Conservation (phyloP, 768 basidiomycete species). For the Epithele typhae region DNA sequence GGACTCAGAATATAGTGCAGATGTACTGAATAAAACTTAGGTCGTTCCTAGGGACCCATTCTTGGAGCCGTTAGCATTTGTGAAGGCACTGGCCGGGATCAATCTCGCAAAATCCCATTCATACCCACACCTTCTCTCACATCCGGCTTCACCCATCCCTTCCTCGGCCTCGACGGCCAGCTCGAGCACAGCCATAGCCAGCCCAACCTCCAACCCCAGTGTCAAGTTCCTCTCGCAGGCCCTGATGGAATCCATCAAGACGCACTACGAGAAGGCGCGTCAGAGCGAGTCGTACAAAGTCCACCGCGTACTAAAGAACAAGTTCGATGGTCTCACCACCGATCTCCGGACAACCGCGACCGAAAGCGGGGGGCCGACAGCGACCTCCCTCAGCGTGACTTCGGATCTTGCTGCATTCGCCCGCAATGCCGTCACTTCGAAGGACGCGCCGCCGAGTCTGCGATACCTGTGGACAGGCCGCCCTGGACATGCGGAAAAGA, state of each 20-base stretch:
- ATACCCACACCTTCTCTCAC: conserved; percentile 3
- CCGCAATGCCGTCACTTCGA: conserved; percentile 33
- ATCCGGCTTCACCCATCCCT: too few species aligned
- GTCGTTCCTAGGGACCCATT: conserved; percentile 75
- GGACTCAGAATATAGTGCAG: too few species aligned
- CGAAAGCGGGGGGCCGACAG: conserved; percentile 17
- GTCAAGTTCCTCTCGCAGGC: conserved; percentile 37
- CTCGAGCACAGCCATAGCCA: too few species aligned
- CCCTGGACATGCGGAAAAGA: conserved; percentile 24
- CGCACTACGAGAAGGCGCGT: conserved; percentile 43
- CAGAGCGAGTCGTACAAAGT: conserved; percentile 55
- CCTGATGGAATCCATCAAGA: conserved; percentile 42
- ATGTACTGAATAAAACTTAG: too few species aligned
- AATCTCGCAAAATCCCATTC: conserved; percentile 18
- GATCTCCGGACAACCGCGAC: conserved; percentile 28
- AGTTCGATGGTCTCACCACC: conserved; percentile 49
- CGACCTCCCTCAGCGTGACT: conserved; percentile 40
- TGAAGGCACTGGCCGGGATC: conserved; percentile 37
- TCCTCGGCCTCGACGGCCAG: too few species aligned
- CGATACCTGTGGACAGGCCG: conserved; percentile 34
- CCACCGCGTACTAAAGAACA: conserved; percentile 56
- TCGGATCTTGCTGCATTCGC: conserved; percentile 52
- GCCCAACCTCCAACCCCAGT: not conserved
- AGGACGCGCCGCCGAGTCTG: conserved; percentile 30
- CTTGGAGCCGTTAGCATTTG: conserved; percentile 58